phyloP scores from a whole-genome alignment of 225 moss, liverwort and hornwort species.

The Marchantia polymorpha region DNA sequence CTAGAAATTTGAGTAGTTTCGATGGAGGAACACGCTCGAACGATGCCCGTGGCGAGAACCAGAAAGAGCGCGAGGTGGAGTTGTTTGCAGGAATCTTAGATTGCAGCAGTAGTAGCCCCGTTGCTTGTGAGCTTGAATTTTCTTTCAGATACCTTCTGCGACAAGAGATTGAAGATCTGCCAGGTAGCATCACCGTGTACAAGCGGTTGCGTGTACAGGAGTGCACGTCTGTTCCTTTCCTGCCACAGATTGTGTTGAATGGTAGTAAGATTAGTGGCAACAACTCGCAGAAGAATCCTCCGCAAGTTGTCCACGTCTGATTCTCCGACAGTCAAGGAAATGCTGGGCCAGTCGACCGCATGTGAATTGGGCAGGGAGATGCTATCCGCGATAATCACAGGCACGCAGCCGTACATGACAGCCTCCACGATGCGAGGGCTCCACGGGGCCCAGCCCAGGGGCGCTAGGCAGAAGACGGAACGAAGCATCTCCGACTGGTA shows the following conservation, averaged over 20 bases:
- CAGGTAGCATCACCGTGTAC: conserved; percentile 77
- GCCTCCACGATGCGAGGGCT: conserved; percentile 95
- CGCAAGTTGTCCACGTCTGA: conserved; percentile 62
- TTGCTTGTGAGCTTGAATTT: not conserved
- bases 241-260: conserved; percentile 87
- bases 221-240: conserved; percentile 60
- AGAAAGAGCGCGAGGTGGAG: not conserved
- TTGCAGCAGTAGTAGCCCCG: not conserved
- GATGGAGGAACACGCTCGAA: not conserved
- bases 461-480: conserved; percentile 84
- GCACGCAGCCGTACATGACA: conserved; percentile 83
- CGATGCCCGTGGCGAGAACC: not conserved
- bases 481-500: conserved; percentile 79
- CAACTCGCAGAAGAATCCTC: conserved; percentile 62
- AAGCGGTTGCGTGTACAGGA: conserved; percentile 61
- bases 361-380: conserved; percentile 87
- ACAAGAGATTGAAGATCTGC: conserved; percentile 77
- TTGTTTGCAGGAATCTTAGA: not conserved
- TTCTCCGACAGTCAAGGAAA: conserved; percentile 72
- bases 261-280: conserved; percentile 67
- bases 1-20: not conserved
- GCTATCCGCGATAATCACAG: conserved; percentile 91
- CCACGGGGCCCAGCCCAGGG: conserved; percentile 98
- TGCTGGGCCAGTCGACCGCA: conserved; percentile 69
- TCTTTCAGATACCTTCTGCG: conserved; percentile 40